phyloP scores from a whole-genome alignment of 352 stramenopile species.

The Globisporangium heterothallicum region DNA sequence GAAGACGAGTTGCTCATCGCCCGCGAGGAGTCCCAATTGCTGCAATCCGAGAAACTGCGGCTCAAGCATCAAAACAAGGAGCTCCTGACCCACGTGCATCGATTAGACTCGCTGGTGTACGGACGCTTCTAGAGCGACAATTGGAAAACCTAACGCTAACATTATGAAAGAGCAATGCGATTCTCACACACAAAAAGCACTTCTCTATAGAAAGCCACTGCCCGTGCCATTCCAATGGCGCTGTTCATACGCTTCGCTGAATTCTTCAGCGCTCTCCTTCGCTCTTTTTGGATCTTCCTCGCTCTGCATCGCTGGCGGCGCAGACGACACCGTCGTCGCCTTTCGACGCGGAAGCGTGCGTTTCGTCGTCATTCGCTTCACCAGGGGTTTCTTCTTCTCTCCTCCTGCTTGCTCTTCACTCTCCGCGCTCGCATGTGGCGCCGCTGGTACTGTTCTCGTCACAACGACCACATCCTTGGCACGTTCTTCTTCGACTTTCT shows the following conservation, averaged over 20 bases:
- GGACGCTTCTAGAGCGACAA: constrained; percentile 45
- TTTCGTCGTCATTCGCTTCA: background rate
- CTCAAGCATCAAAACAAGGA: constrained; percentile 74
- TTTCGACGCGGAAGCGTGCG: background rate
- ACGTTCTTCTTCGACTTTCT: background rate
- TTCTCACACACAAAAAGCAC: background rate
- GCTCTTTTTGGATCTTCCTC: too few relatives aligned
- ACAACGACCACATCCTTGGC: constrained; percentile 7
- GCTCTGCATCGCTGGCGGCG: too few relatives aligned
- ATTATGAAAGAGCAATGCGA: constrained; percentile 1
- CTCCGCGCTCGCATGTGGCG: background rate
- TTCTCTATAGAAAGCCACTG: constrained; percentile 30
- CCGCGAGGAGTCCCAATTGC: constrained; percentile 56
- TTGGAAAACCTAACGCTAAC: background rate
- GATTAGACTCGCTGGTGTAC: constrained; percentile 72
- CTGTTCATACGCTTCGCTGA: constrained; percentile 27
- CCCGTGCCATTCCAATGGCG: constrained; percentile 36
- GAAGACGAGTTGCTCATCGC: constrained; percentile 61
- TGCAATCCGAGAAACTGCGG: constrained; percentile 43
- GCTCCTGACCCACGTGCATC: constrained; percentile 62
- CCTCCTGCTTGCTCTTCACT: background rate
- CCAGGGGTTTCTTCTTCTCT: background rate
- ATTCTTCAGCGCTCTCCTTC: constrained; percentile 14
- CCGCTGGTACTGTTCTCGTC: background rate
- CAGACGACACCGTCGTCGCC: background rate